Evolutionary conservation across 2,329 filamentous ascomycete species (phyloP).

Genomic region (Diaporthe sp.): DNA sequence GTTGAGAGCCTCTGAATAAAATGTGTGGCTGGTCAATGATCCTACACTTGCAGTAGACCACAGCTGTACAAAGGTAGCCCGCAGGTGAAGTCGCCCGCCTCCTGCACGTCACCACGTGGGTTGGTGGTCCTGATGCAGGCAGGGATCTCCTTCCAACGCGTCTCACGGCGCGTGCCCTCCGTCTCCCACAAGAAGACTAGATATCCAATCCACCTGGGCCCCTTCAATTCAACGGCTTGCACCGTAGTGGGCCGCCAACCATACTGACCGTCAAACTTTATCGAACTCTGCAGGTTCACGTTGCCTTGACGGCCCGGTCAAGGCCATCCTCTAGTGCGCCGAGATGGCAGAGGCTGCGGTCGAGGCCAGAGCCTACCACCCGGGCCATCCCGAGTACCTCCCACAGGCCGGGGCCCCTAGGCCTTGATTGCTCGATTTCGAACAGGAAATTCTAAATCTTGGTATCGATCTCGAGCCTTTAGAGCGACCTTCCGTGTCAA

Average conservation of each 20-base stretch:
- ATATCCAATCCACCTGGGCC: not conserved
- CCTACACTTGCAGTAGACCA: not conserved
- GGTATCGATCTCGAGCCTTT: not conserved
- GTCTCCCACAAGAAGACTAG: slow-evolving; percentile 3
- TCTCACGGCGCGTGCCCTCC: not conserved
- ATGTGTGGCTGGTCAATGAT: not conserved
- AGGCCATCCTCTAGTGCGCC: not conserved
- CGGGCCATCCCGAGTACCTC: not conserved
- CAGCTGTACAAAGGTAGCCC: not conserved
- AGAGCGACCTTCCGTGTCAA: not conserved
- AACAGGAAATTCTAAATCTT: not conserved
- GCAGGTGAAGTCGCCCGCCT: not conserved
- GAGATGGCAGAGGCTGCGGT: not conserved
- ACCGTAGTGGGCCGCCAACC: slow-evolving; percentile 4
- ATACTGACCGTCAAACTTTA: slow-evolving; percentile 39
- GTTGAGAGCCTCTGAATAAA: not conserved
- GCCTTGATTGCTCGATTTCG: not conserved
- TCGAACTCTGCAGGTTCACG: slow-evolving; percentile 35
- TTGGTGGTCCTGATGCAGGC: not conserved
- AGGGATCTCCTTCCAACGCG: slow-evolving; percentile 5
- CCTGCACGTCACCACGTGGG: slow-evolving; percentile 3
- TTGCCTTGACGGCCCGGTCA: not conserved
- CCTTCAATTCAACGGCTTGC: not conserved
- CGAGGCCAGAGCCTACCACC: not conserved
- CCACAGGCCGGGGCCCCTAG: not conserved